A percentile compares a stretch with the other conserved stretches of the same genome.
Evolutionary conservation across 2,329 filamentous ascomycete species (phyloP).

Genomic region (Clonostachys sp.): DNA sequence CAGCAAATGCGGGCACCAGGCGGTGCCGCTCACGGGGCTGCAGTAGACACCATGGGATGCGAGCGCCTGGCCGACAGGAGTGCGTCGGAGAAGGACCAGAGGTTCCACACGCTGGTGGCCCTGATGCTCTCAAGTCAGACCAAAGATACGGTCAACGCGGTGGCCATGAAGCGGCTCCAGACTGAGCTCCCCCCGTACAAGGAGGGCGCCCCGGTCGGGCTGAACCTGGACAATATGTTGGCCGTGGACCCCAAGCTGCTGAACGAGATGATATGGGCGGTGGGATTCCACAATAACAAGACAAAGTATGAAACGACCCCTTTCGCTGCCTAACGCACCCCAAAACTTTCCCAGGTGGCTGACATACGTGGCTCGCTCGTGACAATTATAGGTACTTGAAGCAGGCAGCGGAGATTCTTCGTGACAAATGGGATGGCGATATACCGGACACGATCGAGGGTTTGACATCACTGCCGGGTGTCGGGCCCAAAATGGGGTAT

Average conservation of each 20-base stretch:
- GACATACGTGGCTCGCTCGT: constrained; percentile 2
- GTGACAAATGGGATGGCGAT: constrained; percentile 66
- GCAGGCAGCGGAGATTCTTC: constrained; percentile 66
- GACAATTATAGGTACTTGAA: constrained; percentile 54
- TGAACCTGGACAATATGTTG: constrained; percentile 76
- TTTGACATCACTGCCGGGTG: constrained; percentile 74
- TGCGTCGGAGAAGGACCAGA: constrained; percentile 50
- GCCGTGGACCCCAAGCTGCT: constrained; percentile 59
- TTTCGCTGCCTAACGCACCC: background rate
- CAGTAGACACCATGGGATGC: constrained; percentile 98
- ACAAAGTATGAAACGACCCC: constrained; percentile 52
- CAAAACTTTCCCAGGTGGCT: background rate
- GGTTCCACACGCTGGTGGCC: constrained; percentile 82
- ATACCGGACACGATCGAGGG: constrained; percentile 77
- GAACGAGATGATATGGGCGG: constrained; percentile 74
- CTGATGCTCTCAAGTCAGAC: constrained; percentile 92
- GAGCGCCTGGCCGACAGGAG: constrained; percentile 61
- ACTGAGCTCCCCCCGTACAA: constrained; percentile 58
- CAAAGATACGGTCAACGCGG: constrained; percentile 85
- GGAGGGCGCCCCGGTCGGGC: constrained; percentile 38
- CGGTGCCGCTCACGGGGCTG: constrained; percentile 62
- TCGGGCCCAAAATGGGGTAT: constrained; percentile 94
- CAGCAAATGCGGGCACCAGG: constrained; percentile 66
- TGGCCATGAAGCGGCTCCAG: constrained; percentile 75
- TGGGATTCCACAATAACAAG: constrained; percentile 95